phyloP scores from a whole-genome alignment of 1,284 basidiomycete species.

The Polyporus tsugae region DNA sequence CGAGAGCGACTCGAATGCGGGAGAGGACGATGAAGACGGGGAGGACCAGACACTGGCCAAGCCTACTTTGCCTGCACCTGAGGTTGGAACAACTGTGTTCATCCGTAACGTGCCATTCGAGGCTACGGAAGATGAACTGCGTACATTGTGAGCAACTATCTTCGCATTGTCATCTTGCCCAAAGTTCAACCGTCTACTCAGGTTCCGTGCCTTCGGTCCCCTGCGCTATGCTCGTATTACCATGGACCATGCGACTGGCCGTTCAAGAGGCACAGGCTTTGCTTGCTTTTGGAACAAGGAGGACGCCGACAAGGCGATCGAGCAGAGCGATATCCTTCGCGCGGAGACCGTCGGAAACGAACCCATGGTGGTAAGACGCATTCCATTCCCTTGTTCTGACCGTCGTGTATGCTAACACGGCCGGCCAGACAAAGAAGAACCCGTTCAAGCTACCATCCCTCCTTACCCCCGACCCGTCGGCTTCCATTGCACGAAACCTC shows the following conservation, averaged over 20 bases:
- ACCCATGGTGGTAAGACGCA: constrained; percentile 42
- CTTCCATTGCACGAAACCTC: constrained; percentile 82
- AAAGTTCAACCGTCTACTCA: constrained; percentile 41
- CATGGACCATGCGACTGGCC: constrained; percentile 84
- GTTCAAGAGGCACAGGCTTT: constrained; percentile 95
- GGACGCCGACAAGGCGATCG: constrained; percentile 88
- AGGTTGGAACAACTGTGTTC: constrained; percentile 92
- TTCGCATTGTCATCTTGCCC: neutral
- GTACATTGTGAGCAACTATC: constrained; percentile 67
- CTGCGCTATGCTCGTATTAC: constrained; percentile 95
- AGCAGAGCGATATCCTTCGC: constrained; percentile 81
- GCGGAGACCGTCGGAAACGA: constrained; percentile 62
- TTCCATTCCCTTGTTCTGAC: constrained; percentile 12
- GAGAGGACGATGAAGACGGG: constrained; percentile 42
- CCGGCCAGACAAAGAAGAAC: constrained; percentile 68
- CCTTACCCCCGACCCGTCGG: constrained; percentile 94
- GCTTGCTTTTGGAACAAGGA: constrained; percentile 97
- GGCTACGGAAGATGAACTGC: constrained; percentile 91
- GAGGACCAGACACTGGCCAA: constrained; percentile 63
- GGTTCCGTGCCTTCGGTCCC: constrained; percentile 92
- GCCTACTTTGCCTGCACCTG: constrained; percentile 80
- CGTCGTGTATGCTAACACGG: neutral
- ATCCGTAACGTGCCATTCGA: constrained; percentile 94
- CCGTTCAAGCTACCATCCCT: constrained; percentile 89
- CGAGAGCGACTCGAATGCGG: constrained; percentile 42